These are phyloP conservation scores for Diutina scorzettiae DNA, from an alignment of 1,139 yeast genomes.

Conservation along the genomic window DNA sequence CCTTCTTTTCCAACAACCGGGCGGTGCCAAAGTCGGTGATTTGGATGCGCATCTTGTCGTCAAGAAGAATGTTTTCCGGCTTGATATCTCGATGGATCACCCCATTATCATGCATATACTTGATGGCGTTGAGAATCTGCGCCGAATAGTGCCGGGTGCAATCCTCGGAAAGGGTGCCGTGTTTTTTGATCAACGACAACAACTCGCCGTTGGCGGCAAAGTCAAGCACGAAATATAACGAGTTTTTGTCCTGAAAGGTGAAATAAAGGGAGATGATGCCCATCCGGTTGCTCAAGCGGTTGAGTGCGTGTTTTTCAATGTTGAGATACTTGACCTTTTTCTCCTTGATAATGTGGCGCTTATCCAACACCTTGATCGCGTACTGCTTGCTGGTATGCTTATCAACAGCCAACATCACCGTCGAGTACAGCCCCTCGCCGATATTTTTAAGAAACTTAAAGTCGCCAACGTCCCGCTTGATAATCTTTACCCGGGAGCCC, in stretches of 20 bases:
- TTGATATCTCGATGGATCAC: constrained; percentile 73
- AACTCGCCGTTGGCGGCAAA: constrained; percentile 91
- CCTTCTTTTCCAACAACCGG: constrained; percentile 37
- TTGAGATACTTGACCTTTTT: constrained; percentile 81
- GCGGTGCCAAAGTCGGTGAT: constrained; percentile 81
- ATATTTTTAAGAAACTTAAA: constrained; percentile 77
- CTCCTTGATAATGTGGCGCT: constrained; percentile 88
- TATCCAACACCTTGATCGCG: constrained; percentile 87
- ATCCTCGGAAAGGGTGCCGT: constrained; percentile 68
- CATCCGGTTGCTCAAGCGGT: constrained; percentile 54
- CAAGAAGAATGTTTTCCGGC: constrained; percentile 64
- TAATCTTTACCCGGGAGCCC: constrained; percentile 14
- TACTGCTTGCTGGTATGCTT: constrained; percentile 58
- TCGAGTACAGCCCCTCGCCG: constrained; percentile 96
- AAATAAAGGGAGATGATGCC: constrained; percentile 84
- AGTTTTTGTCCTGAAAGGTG: constrained; percentile 86
- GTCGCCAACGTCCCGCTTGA: constrained; percentile 64
- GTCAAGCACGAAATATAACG: constrained; percentile 84
- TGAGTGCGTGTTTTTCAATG: constrained; percentile 87
- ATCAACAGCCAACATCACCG: constrained; percentile 81
- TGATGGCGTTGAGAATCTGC: constrained; percentile 52
- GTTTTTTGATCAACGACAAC: constrained; percentile 61
- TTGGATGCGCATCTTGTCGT: constrained; percentile 53
- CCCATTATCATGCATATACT: constrained; percentile 63
- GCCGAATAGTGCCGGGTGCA: constrained; percentile 63